Evolutionary conservation across 2,329 filamentous ascomycete species (phyloP), one percentile per base, ranked within the genome.

Genomic region (Neofusicoccum cordaticola): DNA sequence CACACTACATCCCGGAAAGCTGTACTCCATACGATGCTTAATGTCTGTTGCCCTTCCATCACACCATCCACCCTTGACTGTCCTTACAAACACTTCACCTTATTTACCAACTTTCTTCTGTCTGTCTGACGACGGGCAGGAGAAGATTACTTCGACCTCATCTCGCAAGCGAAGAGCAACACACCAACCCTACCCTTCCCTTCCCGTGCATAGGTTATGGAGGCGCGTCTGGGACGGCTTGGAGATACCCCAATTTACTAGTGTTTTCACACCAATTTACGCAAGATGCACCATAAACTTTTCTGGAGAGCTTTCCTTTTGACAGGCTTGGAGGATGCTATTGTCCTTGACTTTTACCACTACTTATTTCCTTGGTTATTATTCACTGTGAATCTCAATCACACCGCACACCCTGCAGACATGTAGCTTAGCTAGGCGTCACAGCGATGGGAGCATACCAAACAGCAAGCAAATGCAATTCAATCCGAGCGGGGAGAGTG

Each of bases 211-310:
- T 62, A 61, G 57, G 34, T 48, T 39, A 48, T 48, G 58, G 47
- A 62, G 56, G 56, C 58, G 47, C 58, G 58, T 62, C 58, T 51
- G 58, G 58, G 58, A 62, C 58, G 58, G 58, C 58, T 62, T 62
- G 58, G 58, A 62, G 58, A 62, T 62, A 62, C 58, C 58, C 58
- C 42, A 60, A 60, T 47, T 60, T 60, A 45, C 56, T 60, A 60
- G 56, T 60, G 56, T 60, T 58, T 22, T 35, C 41, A 34, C 56
- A 60, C 52, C 27, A 60, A 60, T 60, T 47, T 60, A 60, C 56
- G 56, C 56, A 60, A 60, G 56, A 60, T 60, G 56, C 56, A 60
- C 42, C 31, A 31, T 22, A 44, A 44, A 56, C 35, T 15, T 27
- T 53, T 53, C 37, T n/a, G 37, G 52, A 56, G 35, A 56, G 17